Conservation (phyloP, 257 asterid genomes). For the Nicotiana attenuata region DNA sequence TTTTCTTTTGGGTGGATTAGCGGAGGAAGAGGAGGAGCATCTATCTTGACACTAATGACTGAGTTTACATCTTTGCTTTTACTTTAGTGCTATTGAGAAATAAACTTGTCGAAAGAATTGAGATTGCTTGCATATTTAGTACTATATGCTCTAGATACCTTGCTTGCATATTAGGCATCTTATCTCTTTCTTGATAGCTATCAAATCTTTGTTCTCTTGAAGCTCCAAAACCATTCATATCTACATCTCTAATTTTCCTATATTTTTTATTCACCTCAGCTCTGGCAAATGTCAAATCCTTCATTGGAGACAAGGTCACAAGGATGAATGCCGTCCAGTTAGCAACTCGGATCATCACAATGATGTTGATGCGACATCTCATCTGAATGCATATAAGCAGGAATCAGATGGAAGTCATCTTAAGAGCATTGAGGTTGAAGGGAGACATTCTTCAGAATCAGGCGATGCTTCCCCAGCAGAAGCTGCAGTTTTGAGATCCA, state of each 20-base stretch:
- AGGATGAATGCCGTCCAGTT: constrained; percentile 60
- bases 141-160: neutral
- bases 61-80: neutral
- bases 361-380: constrained; percentile 25
- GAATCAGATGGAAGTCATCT: constrained; percentile 26
- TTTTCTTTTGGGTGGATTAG: neutral
- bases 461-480: constrained; percentile 24
- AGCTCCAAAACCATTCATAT: neutral
- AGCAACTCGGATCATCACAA: constrained; percentile 16
- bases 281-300: constrained; percentile 70
- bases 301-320: constrained; percentile 93
- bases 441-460: constrained; percentile 19
- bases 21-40: neutral
- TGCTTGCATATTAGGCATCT: neutral
- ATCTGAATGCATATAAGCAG: constrained; percentile 24
- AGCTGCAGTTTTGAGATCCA: constrained; percentile 20
- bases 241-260: neutral
- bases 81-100: neutral
- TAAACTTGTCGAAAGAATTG: neutral
- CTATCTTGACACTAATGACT: neutral
- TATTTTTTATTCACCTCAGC: constrained; percentile 30
- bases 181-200: neutral
- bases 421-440: constrained; percentile 26
- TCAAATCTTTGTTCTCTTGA: neutral
- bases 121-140: neutral